A percentile compares a stretch with the other conserved stretches of the same genome.
Conservation (phyloP, 352 stramenopile species). For the Pythium apleroticum region DNA sequence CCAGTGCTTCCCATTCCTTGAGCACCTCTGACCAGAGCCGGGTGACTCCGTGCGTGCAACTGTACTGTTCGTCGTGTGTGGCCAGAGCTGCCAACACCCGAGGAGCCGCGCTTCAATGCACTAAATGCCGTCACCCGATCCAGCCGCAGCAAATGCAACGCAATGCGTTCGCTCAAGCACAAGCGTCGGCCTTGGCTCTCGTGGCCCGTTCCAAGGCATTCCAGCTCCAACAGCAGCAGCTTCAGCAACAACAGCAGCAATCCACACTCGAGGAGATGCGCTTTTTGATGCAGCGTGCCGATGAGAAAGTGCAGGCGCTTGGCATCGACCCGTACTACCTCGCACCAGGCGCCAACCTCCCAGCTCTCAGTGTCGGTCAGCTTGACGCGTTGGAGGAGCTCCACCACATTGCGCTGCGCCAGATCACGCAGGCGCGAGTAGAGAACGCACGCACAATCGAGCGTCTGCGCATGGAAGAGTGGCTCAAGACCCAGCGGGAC, state of each 20-base stretch:
- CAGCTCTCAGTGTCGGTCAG: constrained; percentile 65
- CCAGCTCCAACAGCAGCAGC: constrained; percentile 8
- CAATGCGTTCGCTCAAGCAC: constrained; percentile 65
- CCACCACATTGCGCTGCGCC: constrained; percentile 52
- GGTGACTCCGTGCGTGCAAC: constrained; percentile 43
- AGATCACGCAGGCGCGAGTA: constrained; percentile 65
- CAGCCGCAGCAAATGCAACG: constrained; percentile 42
- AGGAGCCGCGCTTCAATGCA: constrained; percentile 35
- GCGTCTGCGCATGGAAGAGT: constrained; percentile 67
- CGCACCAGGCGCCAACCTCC: constrained; percentile 49
- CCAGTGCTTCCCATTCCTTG: background rate
- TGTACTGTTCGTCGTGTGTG: constrained; percentile 72
- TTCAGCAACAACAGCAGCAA: constrained; percentile 20
- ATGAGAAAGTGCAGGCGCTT: constrained; percentile 39
- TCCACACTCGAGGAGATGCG: constrained; percentile 47
- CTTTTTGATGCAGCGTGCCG: constrained; percentile 33
- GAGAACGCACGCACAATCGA: constrained; percentile 57
- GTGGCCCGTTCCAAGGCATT: constrained; percentile 11
- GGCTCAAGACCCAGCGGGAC: constrained; percentile 70
- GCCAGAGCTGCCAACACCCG: constrained; percentile 31
- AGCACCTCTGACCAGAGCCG: background rate
- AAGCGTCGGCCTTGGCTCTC: constrained; percentile 53
- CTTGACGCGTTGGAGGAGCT: constrained; percentile 69
- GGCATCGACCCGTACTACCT: constrained; percentile 50
- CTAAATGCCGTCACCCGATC: constrained; percentile 52